These are phyloP conservation scores for Yamadazyma insecticola DNA, from an alignment of 805 yeast genomes.

Conservation along the genomic window DNA sequence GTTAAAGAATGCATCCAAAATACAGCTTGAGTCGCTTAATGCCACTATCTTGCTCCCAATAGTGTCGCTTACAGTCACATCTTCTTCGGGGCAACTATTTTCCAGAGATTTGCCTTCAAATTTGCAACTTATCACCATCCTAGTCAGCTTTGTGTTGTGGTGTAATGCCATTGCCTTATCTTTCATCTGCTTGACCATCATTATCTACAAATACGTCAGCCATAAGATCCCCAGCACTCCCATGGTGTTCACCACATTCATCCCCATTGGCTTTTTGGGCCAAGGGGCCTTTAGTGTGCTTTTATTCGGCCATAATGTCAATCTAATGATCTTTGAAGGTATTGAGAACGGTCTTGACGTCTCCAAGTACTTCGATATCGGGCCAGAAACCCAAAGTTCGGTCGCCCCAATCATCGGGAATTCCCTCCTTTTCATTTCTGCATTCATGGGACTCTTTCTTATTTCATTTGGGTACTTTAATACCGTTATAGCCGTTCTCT, in stretches of 20 bases:
- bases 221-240: slow-evolving; percentile 55
- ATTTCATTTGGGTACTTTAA: slow-evolving; percentile 55
- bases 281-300: slow-evolving; percentile 75
- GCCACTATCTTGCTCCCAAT: slow-evolving; percentile 66
- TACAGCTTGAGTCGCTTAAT: slow-evolving; percentile 34
- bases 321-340: slow-evolving; percentile 13
- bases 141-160: slow-evolving; percentile 59
- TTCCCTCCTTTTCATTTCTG: slow-evolving; percentile 10
- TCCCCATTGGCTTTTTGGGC: slow-evolving; percentile 81
- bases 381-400: no score
- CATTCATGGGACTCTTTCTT: slow-evolving; percentile 40
- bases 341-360: slow-evolving; percentile 11
- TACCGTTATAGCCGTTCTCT: slow-evolving; percentile 31
- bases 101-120: slow-evolving; percentile 38
- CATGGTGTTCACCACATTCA: slow-evolving; percentile 59
- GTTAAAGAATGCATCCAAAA: slow-evolving; percentile 18
- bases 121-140: slow-evolving; percentile 48
- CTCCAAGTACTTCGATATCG: no score
- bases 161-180: slow-evolving; percentile 64
- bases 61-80: slow-evolving; percentile 74
- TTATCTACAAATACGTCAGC: slow-evolving; percentile 55
- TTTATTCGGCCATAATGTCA: slow-evolving; percentile 44
- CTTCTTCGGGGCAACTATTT: slow-evolving; percentile 65
- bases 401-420: slow-evolving; percentile 1
- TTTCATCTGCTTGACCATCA: slow-evolving; percentile 49